Base-by-base conservation (phyloP, 495 filamentous ascomycete species). In the Tetracladium setigerum region DNA sequence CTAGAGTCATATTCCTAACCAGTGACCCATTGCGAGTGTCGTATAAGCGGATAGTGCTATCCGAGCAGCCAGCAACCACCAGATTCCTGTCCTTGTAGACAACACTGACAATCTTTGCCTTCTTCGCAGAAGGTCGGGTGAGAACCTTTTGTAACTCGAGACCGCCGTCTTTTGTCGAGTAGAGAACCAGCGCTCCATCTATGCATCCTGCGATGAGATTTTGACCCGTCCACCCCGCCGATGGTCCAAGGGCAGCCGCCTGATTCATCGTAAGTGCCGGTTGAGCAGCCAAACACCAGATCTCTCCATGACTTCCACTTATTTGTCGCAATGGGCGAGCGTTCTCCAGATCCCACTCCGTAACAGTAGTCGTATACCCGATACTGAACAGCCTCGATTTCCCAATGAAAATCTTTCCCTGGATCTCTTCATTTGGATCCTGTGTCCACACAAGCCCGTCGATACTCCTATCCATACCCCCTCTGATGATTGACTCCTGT, bases 241-340 rank as follows among this genome's bases (percentile, higher is more conserved):
- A 49, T 52, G 41, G 11, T 13, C 22, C 57, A 54, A 35, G 52
- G 41, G 13, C 32, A 30, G 41, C 60, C 47, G 63, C 63, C 44
- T 67, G 63, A 30, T 60, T 59, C 10, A 62, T 47, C 51, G 67
- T 59, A 65, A 69, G 67, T 56, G 70, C 61, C 15, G 94, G 92
- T 68, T 96, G 92, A n/a, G 82, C 87, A 49, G 83, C 85, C 47
- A 96, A 71, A 65, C 90, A 95, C 92, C 92, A 99, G 48, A 97
- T 90, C 55, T 95, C 92, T 33, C 91, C 90, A 61, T 95, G 85
- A 63, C 91, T 95, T 15, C 91, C 91, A 60, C 86, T 87, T 8
- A 89, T 84, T 60, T 95, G 85, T 30, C 83, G 78, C 61, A 81
- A 67, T 7, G 89, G 86, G 42, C 75, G 69, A 5, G 87, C 87